Evolutionary conservation across 495 filamentous ascomycete species (phyloP).

Genomic region (Xylaria scruposa): DNA sequence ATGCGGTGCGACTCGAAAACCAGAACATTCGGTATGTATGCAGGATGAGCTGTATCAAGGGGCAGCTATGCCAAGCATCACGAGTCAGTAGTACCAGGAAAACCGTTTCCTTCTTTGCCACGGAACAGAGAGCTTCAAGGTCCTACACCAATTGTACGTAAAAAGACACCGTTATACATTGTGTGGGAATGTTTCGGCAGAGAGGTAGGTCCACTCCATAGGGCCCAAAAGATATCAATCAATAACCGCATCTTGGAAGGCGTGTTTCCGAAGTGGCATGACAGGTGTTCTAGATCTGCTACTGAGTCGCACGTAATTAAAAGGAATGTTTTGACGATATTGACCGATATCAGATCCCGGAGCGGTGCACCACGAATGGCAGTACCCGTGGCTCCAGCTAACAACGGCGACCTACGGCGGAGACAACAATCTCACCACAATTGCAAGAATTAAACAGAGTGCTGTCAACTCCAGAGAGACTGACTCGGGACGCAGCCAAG

Average conservation of each 20-base stretch:
- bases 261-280: neutral
- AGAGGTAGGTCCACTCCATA: neutral
- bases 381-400: slow-evolving; percentile 3
- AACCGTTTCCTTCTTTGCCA: neutral
- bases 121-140: neutral
- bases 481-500: neutral
- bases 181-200: neutral
- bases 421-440: slow-evolving; percentile 12
- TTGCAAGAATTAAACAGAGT: neutral
- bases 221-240: neutral
- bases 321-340: neutral
- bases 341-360: slow-evolving; percentile 3
- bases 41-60: neutral
- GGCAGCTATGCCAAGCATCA: neutral
- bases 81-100: neutral
- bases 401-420: neutral
- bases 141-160: neutral
- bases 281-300: neutral
- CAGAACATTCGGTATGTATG: neutral
- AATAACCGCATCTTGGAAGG: neutral
- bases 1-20: neutral
- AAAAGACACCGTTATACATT: neutral
- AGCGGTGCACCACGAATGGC: neutral
- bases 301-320: neutral
- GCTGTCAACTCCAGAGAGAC: neutral